Conservation (phyloP, 306 rosid genomes). For the Cyamopsis tetragonoloba region DNA sequence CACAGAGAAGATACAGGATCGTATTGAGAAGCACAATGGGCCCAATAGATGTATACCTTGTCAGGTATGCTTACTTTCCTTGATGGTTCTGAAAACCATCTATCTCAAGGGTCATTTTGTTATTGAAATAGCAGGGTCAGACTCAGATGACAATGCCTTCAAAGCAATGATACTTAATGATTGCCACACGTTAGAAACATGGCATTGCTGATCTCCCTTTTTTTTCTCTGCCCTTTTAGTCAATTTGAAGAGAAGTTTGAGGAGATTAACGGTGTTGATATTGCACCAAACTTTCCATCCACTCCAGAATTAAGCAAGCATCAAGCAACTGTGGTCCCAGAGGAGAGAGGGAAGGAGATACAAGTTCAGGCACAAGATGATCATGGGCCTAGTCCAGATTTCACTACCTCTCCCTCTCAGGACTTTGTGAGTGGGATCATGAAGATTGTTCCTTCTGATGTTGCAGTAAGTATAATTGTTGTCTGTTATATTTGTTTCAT, state of each 20-base stretch:
- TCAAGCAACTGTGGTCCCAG: conserved; percentile 37
- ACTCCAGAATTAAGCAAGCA: conserved; percentile 53
- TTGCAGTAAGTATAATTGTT: conserved; percentile 67
- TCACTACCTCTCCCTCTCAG: conserved; percentile 51
- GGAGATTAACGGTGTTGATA: conserved; percentile 77
- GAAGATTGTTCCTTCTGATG: conserved; percentile 97
- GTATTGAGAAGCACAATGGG: conserved; percentile 98
- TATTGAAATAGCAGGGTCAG: conserved; percentile 8
- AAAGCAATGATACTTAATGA: conserved; percentile 18
- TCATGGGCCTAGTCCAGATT: conserved; percentile 46
- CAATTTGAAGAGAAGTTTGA: conserved; percentile 96
- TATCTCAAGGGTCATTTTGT: conserved; percentile 13
- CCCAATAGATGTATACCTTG: conserved; percentile 95
- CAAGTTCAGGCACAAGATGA: conserved; percentile 55
- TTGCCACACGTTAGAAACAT: conserved; percentile 16
- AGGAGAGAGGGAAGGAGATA: conserved; percentile 47
- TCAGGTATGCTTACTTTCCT: conserved; percentile 56
- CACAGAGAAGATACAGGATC: conserved; percentile 90
- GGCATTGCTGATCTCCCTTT: background rate
- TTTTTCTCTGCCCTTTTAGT: conserved; percentile 39
- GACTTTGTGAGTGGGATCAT: conserved; percentile 84
- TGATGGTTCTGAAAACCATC: conserved; percentile 2
- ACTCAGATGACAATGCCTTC: conserved; percentile 18
- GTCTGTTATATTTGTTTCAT: conserved; percentile 17
- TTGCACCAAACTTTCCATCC: conserved; percentile 50